Percentiles rank a stretch among this genome's conserved stretches.
Evolutionary conservation across 345 rosid genomes (phyloP).

Genomic region (Gossypium anomalum): DNA sequence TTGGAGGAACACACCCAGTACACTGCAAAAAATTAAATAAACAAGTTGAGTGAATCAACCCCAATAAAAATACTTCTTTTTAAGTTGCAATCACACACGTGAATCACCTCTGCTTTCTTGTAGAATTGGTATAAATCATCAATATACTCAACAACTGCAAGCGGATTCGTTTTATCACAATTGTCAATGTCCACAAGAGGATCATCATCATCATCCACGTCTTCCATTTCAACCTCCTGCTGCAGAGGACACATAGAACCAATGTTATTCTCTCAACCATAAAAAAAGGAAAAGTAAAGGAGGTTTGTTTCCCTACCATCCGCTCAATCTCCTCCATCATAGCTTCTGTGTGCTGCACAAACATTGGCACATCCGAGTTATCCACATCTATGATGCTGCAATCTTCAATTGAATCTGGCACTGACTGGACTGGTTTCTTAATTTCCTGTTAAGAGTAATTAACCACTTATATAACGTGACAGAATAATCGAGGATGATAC

Average conservation of each 20-base stretch:
- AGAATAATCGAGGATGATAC: neutral
- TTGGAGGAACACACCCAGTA: constrained; percentile 46
- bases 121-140: constrained; percentile 64
- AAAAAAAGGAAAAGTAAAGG: neutral
- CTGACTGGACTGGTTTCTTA: constrained; percentile 32
- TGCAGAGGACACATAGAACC: constrained; percentile 21
- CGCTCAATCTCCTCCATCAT: constrained; percentile 80
- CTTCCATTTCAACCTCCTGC: constrained; percentile 94
- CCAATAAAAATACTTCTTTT: neutral
- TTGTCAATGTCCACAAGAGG: constrained; percentile 61
- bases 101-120: constrained; percentile 67
- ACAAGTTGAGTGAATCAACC: constrained; percentile 7
- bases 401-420: constrained; percentile 29
- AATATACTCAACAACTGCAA: constrained; percentile 78
- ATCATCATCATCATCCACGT: constrained; percentile 47
- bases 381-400: constrained; percentile 39
- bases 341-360: constrained; percentile 84
- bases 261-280: neutral
- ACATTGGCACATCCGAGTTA: constrained; percentile 61
- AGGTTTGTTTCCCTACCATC: constrained; percentile 46
- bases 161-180: constrained; percentile 57
- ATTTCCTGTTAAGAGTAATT: constrained; percentile 31
- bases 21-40: constrained; percentile 37
- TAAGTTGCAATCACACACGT: neutral
- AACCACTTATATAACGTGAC: neutral